phyloP scores from a whole-genome alignment of 2,329 filamentous ascomycete species.

The Tympanopsis confertula region DNA sequence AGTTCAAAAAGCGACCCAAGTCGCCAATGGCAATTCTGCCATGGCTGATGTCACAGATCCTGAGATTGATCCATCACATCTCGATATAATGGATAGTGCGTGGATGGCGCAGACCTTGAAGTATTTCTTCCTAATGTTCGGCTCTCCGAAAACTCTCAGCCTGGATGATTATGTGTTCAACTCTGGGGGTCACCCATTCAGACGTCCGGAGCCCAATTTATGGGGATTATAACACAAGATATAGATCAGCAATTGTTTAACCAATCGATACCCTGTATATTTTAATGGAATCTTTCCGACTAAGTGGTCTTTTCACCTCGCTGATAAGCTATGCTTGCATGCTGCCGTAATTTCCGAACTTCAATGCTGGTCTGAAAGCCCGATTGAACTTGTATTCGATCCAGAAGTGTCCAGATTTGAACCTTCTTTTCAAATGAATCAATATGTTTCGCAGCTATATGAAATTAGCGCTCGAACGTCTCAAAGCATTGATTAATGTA shows the following conservation, averaged over 20 bases:
- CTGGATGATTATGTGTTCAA: conserved; percentile 29
- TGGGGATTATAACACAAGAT: too few species aligned
- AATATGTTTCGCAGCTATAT: neutral
- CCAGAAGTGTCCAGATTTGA: neutral
- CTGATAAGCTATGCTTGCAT: too few species aligned
- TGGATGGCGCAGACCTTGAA: conserved; percentile 30
- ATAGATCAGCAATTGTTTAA: too few species aligned
- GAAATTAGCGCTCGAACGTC: neutral
- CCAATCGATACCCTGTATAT: too few species aligned
- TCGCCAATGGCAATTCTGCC: conserved; percentile 5
- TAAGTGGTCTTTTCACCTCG: too few species aligned
- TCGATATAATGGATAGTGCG: conserved; percentile 28
- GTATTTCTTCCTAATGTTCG: conserved; percentile 30
- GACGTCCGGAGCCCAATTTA: too few species aligned
- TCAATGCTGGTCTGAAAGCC: neutral
- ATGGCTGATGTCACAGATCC: conserved; percentile 9
- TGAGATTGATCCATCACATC: conserved; percentile 9
- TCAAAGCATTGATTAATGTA: neutral
- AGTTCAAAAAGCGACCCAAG: conserved; percentile 24
- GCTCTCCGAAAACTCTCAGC: conserved; percentile 22
- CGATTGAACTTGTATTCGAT: neutral
- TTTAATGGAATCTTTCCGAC: too few species aligned
- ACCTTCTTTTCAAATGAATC: neutral
- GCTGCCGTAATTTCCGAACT: neutral
- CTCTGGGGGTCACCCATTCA: too few species aligned